Conservation (phyloP, 192 early-diverging fungal genomes). For the Coemansia sp. region DNA sequence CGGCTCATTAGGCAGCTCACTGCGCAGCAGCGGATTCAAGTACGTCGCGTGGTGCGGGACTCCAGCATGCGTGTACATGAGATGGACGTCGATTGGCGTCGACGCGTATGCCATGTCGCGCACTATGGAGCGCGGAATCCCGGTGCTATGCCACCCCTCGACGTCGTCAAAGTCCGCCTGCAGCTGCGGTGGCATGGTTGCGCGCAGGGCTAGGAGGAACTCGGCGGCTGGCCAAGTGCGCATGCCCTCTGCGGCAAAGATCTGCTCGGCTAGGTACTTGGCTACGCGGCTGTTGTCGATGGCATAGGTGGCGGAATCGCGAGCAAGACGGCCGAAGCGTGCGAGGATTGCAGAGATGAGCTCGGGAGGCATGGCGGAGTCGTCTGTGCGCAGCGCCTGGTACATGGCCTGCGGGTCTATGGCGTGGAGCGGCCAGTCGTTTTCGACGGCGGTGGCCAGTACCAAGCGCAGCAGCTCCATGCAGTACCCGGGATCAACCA, state of each 20-base stretch:
- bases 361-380: constrained; percentile 11
- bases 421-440: constrained; percentile 32
- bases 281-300: constrained; percentile 35
- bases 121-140: constrained; percentile 33
- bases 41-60: constrained; percentile 14
- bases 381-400: constrained; percentile 19
- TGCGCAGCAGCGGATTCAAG: constrained; percentile 32
- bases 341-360: constrained; percentile 37
- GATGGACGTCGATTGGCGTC: constrained; percentile 20
- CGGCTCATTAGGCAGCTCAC: constrained; percentile 29
- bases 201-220: constrained; percentile 33
- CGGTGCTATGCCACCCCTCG: constrained; percentile 28
- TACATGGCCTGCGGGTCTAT: constrained; percentile 16
- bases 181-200: constrained; percentile 53
- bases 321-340: constrained; percentile 11
- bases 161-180: background rate
- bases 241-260: constrained; percentile 34
- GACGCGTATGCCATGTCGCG: constrained; percentile 47
- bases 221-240: constrained; percentile 44
- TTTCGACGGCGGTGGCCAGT: constrained; percentile 45
- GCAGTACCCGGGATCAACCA: constrained; percentile 21
- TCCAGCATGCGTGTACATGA: constrained; percentile 16
- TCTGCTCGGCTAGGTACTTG: constrained; percentile 43
- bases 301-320: constrained; percentile 7
- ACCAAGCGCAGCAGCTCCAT: constrained; percentile 43